Percentiles rank a stretch among this genome's conserved stretches.
These are phyloP conservation scores for Botrytis medusae DNA, from an alignment of 2,329 filamentous ascomycete species.

Conservation along the genomic window DNA sequence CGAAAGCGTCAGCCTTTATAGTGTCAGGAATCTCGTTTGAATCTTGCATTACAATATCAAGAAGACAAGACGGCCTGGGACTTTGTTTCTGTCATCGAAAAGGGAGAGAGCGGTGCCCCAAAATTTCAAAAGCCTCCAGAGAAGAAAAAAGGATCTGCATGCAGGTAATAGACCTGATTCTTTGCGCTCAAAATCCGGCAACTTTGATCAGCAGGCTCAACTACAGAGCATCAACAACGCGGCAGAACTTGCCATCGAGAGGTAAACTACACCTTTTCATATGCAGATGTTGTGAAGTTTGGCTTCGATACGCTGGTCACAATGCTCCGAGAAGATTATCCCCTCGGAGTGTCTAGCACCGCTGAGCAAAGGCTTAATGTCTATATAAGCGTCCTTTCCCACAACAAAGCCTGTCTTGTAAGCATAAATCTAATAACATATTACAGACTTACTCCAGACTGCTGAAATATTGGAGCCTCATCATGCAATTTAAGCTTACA, in stretches of 20 bases:
- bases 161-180: neutral
- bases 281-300: neutral
- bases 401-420: neutral
- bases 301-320: neutral
- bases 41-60: neutral
- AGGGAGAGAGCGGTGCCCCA: neutral
- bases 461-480: neutral
- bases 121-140: neutral
- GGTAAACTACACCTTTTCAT: neutral
- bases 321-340: neutral
- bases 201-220: neutral
- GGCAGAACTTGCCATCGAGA: neutral
- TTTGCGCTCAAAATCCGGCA: neutral
- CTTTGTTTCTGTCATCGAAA: neutral
- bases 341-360: neutral
- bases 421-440: neutral
- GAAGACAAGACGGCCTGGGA: neutral
- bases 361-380: neutral
- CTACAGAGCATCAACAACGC: neutral
- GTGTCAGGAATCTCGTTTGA: neutral
- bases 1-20: no score
- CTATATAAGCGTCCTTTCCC: neutral
- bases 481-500: constrained; percentile 15
- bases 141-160: neutral
- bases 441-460: neutral